phyloP scores from a whole-genome alignment of 305 asterid species.

The Fraxinus velutina region DNA sequence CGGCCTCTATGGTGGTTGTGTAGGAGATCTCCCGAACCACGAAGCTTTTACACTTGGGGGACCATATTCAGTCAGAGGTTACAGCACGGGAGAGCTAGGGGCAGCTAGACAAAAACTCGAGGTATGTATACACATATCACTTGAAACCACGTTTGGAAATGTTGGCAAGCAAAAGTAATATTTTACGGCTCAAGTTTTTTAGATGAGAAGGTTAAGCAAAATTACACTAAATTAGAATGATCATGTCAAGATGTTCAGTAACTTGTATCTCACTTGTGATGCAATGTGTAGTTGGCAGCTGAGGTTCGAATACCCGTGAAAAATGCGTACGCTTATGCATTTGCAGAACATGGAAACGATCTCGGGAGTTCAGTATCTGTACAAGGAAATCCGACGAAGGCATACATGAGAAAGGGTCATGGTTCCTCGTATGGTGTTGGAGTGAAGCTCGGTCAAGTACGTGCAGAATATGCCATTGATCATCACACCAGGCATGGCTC shows the following conservation, averaged over 20 bases:
- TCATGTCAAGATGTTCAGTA: not conserved
- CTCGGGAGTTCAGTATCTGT: conserved; percentile 87
- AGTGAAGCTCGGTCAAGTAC: conserved; percentile 77
- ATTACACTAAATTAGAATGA: not conserved
- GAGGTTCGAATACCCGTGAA: conserved; percentile 80
- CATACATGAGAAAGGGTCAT: conserved; percentile 77
- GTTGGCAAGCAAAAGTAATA: not conserved
- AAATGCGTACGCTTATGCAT: conserved; percentile 75
- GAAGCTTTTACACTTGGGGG: conserved; percentile 96
- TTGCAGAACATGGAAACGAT: conserved; percentile 93
- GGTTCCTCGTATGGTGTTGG: conserved; percentile 95
- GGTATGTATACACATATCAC: conserved; percentile 38
- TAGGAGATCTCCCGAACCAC: conserved; percentile 93
- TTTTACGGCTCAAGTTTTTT: not conserved
- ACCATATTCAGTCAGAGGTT: conserved; percentile 91
- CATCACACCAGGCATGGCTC: conserved; percentile 76
- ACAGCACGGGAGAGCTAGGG: conserved; percentile 95
- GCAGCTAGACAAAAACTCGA: conserved; percentile 88
- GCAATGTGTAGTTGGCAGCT: conserved; percentile 60
- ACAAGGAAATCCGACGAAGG: conserved; percentile 93
- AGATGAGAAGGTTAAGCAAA: not conserved
- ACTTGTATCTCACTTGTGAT: conserved; percentile 8
- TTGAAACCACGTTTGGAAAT: not conserved
- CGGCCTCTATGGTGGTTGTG: conserved; percentile 92
- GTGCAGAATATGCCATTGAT: conserved; percentile 94